Percentiles rank a stretch among this genome's conserved stretches.
These are phyloP conservation scores for Lepidium campestre DNA, from an alignment of 441 rosid species.

Conservation along the genomic window DNA sequence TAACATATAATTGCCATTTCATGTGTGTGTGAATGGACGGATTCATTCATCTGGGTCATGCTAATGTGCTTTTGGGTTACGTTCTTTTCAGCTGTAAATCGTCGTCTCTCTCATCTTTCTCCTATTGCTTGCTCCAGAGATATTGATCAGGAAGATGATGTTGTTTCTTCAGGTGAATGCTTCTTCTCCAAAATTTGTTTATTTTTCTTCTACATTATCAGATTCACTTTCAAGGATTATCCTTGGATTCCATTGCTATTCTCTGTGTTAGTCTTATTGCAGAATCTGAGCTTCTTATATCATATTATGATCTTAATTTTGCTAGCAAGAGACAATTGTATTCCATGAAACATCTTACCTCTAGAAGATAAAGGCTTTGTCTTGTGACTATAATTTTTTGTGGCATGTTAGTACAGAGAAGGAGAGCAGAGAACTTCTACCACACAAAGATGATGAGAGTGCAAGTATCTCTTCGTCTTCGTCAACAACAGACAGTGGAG, in stretches of 20 bases:
- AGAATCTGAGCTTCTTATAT: neutral
- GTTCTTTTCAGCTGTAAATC: slow-evolving; percentile 30
- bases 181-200: neutral
- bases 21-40: neutral
- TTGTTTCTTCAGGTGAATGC: slow-evolving; percentile 46
- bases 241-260: neutral
- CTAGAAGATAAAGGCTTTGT: neutral
- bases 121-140: slow-evolving; percentile 39
- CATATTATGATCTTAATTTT: neutral
- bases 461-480: slow-evolving; percentile 10
- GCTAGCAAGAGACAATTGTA: neutral
- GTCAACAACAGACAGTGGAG: slow-evolving; percentile 27
- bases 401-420: slow-evolving; percentile 44
- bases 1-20: neutral
- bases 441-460: slow-evolving; percentile 25
- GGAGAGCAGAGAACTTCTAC: slow-evolving; percentile 29
- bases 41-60: neutral
- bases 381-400: slow-evolving; percentile 12
- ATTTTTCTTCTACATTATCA: neutral
- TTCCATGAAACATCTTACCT: neutral
- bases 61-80: slow-evolving; percentile 13
- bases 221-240: neutral
- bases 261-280: neutral
- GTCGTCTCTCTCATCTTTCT: slow-evolving; percentile 21
- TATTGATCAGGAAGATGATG: slow-evolving; percentile 47